Evolutionary conservation across 1,139 yeast species (phyloP), one percentile per base, ranked within the genome.

Genomic region (Suhomyces coccinellae): DNA sequence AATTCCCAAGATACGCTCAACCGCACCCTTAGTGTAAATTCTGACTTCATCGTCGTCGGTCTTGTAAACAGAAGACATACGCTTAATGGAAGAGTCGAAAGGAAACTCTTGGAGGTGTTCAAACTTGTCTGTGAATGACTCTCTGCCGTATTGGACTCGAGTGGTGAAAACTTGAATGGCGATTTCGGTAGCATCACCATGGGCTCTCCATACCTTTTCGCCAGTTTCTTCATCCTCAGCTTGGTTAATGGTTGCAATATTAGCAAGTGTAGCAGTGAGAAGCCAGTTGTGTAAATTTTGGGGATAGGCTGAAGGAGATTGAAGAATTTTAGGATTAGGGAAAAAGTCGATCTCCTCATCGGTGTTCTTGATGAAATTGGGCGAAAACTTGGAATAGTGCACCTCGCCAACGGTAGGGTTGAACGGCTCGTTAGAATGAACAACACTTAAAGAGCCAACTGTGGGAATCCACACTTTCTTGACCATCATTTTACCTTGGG

Each of bases 11-110:
- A 79, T 56, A 27, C 75, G 60, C 54, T 79, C 83, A 6, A 80
- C 81, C 0, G 83, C 83, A 48, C 83, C 83, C 53, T 79, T 79
- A 27, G 78, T 70, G 48, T 71, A 66, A 27, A 77, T 62, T 27
- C 54, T 38, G 20, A 52, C 39, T 17, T 46, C 47, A 3, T 45
- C 62, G 0, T 46, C 47, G 2, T 47, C 52, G 29, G 49, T 50
- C 17, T 61, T 53, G 49, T 73, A 71, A n/a, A 75, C 58, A 1
- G 74, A 70, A 2, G 79, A 71, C 80, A 75, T 75, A 51, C 77
- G 62, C 58, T 75, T 75, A 46, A 67, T 64, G 20, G 69, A 58
- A n/a, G 69, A 65, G 51, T 67, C 72, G 41, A 67, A 67, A 0
- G 72, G 71, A 44, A 54, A 65, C 44, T 67, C 72, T 4, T 55